Percentiles rank a stretch among this genome's conserved stretches.
Evolutionary conservation across 495 filamentous ascomycete species (phyloP).

Genomic region (Tuber microsphaerosporum): DNA sequence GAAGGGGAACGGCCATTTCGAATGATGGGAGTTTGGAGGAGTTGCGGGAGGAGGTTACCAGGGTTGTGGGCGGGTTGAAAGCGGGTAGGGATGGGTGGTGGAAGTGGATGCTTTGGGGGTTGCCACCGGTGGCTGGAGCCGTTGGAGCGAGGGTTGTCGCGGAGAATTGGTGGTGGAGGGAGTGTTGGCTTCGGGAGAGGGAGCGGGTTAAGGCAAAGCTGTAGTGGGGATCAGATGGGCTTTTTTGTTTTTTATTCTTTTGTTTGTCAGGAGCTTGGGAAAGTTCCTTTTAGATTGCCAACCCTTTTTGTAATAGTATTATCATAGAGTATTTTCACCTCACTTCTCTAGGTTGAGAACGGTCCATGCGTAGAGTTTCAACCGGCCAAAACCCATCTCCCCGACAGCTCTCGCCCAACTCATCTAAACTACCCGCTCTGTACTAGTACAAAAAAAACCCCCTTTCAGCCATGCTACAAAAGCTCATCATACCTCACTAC

Average conservation of each 20-base stretch:
- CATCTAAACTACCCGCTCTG: not conserved
- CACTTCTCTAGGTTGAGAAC: not conserved
- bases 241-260: not conserved
- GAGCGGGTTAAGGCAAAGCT: conserved; percentile 62
- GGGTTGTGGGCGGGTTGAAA: conserved; percentile 57
- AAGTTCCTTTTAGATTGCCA: not conserved
- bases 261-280: not conserved
- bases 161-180: conserved; percentile 59
- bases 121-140: conserved; percentile 62
- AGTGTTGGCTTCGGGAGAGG: conserved; percentile 61
- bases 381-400: not conserved
- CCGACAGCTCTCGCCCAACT: no score
- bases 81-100: conserved; percentile 68
- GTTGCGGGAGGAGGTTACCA: conserved; percentile 56
- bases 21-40: conserved; percentile 72
- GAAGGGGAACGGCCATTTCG: conserved; percentile 68
- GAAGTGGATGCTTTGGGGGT: conserved; percentile 63
- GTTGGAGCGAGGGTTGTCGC: conserved; percentile 61
- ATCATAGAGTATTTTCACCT: not conserved
- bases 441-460: not conserved
- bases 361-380: not conserved
- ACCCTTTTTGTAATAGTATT: not conserved
- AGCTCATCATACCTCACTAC: no score
- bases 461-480: conserved; percentile 13
- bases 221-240: conserved; percentile 39